A percentile compares a stretch with the other conserved stretches of the same genome.
phyloP scores from a whole-genome alignment of 352 stramenopile species.

The Globisporangium cystogenes region DNA sequence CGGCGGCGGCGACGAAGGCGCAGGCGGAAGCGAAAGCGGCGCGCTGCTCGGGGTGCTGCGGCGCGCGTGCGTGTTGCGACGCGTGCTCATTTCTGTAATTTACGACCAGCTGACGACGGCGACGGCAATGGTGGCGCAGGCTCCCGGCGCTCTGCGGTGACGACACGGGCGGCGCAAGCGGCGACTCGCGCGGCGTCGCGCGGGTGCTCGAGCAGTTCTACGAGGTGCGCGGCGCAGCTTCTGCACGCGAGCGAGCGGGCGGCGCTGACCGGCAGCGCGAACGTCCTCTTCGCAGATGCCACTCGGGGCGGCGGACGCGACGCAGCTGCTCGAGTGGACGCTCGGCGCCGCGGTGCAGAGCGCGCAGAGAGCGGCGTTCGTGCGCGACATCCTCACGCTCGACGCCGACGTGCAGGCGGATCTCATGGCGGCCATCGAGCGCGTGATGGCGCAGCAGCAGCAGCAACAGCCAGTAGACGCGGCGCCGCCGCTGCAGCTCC shows the following conservation, averaged over 20 bases:
- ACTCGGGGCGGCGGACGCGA: slow-evolving; percentile 10
- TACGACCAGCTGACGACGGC: no score
- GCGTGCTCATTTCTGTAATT: background rate
- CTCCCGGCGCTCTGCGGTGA: slow-evolving; percentile 25
- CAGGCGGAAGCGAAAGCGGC: background rate
- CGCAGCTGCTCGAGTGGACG: slow-evolving; percentile 28
- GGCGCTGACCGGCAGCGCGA: background rate
- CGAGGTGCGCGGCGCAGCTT: slow-evolving; percentile 22
- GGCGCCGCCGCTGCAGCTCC: slow-evolving; percentile 33
- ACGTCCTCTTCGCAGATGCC: slow-evolving; percentile 10
- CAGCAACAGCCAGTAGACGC: no score
- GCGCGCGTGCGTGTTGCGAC: slow-evolving; percentile 5
- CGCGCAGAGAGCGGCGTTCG: slow-evolving; percentile 43
- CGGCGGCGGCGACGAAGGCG: background rate
- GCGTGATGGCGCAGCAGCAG: slow-evolving; percentile 23
- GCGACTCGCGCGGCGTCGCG: slow-evolving; percentile 1
- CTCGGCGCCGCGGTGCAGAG: slow-evolving; percentile 53
- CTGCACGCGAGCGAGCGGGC: no score
- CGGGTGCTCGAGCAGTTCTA: slow-evolving; percentile 44
- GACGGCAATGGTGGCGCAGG: no score
- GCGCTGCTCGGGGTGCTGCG: slow-evolving; percentile 20
- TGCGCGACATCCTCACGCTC: slow-evolving; percentile 65
- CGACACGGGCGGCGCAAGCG: background rate
- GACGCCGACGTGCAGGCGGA: slow-evolving; percentile 49
- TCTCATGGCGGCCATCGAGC: slow-evolving; percentile 65